These are phyloP conservation scores for Lactarius pseudohatsudake DNA, from an alignment of 768 basidiomycete genomes.

Conservation along the genomic window DNA sequence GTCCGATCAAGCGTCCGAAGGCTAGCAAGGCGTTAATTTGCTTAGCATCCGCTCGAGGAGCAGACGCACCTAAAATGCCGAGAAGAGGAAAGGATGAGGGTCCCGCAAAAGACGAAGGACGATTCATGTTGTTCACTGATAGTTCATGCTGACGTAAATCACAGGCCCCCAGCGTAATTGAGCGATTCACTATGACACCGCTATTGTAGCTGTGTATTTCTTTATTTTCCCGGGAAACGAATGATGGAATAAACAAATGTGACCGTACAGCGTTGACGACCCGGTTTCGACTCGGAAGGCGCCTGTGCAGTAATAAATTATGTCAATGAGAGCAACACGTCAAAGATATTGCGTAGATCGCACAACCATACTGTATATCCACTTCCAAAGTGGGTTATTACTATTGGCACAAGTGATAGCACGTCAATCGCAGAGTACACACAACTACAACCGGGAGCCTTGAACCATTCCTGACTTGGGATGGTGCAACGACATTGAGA, in stretches of 20 bases:
- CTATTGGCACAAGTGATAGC: background rate
- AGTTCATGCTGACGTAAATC: slow-evolving; percentile 34
- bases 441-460: slow-evolving; percentile 32
- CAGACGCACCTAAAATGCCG: slow-evolving; percentile 17
- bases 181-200: slow-evolving; percentile 28
- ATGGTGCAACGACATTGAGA: slow-evolving; percentile 31
- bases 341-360: background rate
- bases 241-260: no score
- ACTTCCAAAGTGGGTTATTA: slow-evolving; percentile 12
- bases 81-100: background rate
- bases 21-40: background rate
- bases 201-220: slow-evolving; percentile 6
- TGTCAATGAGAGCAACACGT: background rate
- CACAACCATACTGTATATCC: slow-evolving; percentile 33
- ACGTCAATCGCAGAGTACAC: background rate
- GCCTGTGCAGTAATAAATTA: background rate
- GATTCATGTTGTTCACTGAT: slow-evolving; percentile 16
- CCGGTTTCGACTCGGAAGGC: background rate
- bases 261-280: background rate
- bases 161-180: slow-evolving; percentile 30
- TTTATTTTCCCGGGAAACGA: background rate
- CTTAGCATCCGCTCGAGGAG: background rate
- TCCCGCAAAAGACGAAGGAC: background rate
- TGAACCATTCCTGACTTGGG: background rate
- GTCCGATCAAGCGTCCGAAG: no score